These are phyloP conservation scores for Acephala macrosclerotiorum DNA, from an alignment of 2,329 filamentous ascomycete genomes.

Conservation along the genomic window DNA sequence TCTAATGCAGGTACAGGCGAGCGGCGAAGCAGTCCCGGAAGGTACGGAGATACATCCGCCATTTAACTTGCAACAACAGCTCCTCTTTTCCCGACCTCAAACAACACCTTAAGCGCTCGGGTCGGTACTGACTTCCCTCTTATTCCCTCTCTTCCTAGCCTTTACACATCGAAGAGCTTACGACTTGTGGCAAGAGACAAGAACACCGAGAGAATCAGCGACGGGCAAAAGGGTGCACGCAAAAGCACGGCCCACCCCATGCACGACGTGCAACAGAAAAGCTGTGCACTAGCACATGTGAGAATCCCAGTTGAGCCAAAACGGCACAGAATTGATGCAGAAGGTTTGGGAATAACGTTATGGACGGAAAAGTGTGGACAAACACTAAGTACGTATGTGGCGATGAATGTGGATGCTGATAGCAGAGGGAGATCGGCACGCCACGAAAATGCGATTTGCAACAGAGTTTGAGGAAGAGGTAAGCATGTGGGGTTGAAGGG, in stretches of 20 bases:
- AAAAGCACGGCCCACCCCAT: conserved; percentile 7
- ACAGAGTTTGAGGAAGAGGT: background rate
- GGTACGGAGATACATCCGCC: background rate
- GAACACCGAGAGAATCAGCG: background rate
- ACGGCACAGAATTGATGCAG: background rate
- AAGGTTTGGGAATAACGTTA: background rate
- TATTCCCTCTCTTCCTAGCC: background rate
- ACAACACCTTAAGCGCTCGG: no score
- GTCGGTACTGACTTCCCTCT: no score
- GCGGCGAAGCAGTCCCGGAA: background rate
- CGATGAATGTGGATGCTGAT: background rate
- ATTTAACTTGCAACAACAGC: background rate
- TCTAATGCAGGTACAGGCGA: background rate
- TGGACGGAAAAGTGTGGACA: background rate
- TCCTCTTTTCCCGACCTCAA: background rate
- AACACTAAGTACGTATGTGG: conserved; percentile 5
- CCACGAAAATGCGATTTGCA: conserved; percentile 6
- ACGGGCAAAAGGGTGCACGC: background rate
- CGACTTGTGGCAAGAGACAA: background rate
- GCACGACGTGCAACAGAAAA: conserved; percentile 9
- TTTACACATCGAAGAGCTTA: background rate
- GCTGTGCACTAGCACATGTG: background rate
- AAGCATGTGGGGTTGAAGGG: background rate
- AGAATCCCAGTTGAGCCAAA: background rate
- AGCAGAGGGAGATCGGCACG: conserved; percentile 3